Conservation (phyloP, 495 filamentous ascomycete genomes). For the Penicillium robsamsonii region DNA sequence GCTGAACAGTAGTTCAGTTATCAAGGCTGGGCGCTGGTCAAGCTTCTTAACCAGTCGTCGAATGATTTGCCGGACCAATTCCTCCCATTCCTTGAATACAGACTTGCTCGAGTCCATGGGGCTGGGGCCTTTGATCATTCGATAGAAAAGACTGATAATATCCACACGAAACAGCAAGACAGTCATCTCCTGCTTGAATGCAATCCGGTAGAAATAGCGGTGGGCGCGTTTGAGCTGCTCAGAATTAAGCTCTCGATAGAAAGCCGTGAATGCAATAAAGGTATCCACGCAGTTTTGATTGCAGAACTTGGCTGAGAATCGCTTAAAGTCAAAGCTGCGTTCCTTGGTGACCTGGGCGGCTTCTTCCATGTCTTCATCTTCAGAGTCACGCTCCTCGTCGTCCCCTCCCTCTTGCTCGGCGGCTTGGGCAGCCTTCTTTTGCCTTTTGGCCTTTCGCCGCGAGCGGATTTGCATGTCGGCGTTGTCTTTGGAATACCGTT, state of each 20-base stretch:
- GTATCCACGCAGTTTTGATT: constrained; percentile 85
- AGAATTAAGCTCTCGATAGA: constrained; percentile 75
- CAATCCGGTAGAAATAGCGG: constrained; percentile 91
- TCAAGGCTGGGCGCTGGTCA: constrained; percentile 74
- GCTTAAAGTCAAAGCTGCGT: constrained; percentile 89
- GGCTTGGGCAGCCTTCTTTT: constrained; percentile 51
- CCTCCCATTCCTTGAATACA: constrained; percentile 87
- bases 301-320: constrained; percentile 76
- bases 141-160: constrained; percentile 82
- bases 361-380: constrained; percentile 69
- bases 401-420: constrained; percentile 32
- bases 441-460: constrained; percentile 62
- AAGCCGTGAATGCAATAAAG: constrained; percentile 75
- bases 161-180: constrained; percentile 88
- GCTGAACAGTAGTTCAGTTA: constrained; percentile 89
- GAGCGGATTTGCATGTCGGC: constrained; percentile 89
- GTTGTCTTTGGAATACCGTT: constrained; percentile 92
- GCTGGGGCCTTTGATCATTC: constrained; percentile 89
- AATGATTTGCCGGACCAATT: constrained; percentile 77
- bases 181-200: constrained; percentile 89
- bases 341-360: constrained; percentile 70
- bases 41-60: constrained; percentile 75
- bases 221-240: constrained; percentile 89
- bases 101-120: constrained; percentile 61
- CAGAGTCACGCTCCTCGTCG: constrained; percentile 60